phyloP scores from a whole-genome alignment of 2,329 filamentous ascomycete genomes.

The Beauveria rudraprayagi region DNA sequence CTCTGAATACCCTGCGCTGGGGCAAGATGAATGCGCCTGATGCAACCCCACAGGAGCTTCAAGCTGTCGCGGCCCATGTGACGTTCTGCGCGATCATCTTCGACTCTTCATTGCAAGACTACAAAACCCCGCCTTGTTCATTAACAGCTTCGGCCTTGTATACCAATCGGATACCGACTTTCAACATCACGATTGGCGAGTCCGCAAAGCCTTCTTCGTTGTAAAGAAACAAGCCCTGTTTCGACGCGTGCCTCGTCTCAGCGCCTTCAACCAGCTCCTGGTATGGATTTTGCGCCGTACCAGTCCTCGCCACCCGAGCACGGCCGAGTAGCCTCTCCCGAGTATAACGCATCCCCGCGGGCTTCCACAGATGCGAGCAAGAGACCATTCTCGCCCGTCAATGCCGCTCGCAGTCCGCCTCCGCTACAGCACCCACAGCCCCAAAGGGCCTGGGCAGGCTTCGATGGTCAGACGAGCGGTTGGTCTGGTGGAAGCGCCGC shows the following conservation, averaged over 20 bases:
- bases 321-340: conserved; percentile 69
- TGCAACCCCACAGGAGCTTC: conserved; percentile 10
- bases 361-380: conserved; percentile 46
- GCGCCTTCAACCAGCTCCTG: neutral
- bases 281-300: conserved; percentile 94
- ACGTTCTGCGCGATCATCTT: neutral
- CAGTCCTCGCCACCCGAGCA: conserved; percentile 86
- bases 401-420: conserved; percentile 33
- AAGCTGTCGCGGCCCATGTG: conserved; percentile 5
- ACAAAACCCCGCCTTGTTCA: neutral
- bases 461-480: conserved; percentile 29
- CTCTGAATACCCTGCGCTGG: neutral
- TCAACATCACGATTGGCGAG: neutral
- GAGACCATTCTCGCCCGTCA: conserved; percentile 43
- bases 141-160: neutral
- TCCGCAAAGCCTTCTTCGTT: neutral
- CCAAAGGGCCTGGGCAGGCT: conserved; percentile 43
- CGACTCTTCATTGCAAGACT: neutral
- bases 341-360: conserved; percentile 40
- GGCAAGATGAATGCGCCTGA: neutral
- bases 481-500: conserved; percentile 20
- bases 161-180: neutral
- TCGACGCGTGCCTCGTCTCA: neutral
- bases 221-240: neutral
- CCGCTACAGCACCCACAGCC: conserved; percentile 44